Evolutionary conservation across 768 basidiomycete species (phyloP).

Genomic region (Leccinum longicurvipes): DNA sequence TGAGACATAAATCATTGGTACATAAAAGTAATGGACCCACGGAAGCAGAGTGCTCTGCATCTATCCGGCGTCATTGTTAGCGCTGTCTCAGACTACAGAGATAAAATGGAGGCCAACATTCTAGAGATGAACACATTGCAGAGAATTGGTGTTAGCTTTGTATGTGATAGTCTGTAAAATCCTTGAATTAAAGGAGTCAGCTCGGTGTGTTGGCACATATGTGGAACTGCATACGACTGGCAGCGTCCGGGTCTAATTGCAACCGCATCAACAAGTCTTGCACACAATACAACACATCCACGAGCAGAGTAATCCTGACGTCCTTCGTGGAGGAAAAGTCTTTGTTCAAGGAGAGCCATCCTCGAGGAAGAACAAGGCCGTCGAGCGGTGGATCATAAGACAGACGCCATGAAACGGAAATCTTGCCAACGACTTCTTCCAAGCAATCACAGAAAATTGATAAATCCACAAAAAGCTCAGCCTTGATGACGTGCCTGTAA

Average conservation of each 20-base stretch:
- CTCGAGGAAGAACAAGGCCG: slow-evolving; percentile 49
- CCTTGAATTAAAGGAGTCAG: neutral
- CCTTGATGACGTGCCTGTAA: slow-evolving; percentile 43
- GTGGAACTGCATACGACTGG: slow-evolving; percentile 22
- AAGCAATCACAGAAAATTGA: slow-evolving; percentile 49
- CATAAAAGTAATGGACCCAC: slow-evolving; percentile 32
- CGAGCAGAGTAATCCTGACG: slow-evolving; percentile 41
- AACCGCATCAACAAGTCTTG: slow-evolving; percentile 28
- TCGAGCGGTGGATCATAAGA: slow-evolving; percentile 31
- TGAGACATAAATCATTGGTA: neutral
- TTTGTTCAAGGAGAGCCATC: slow-evolving; percentile 40
- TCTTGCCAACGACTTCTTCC: slow-evolving; percentile 44
- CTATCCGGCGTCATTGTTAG: slow-evolving; percentile 27
- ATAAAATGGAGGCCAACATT: slow-evolving; percentile 36
- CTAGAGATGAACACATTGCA: slow-evolving; percentile 44
- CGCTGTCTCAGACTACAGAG: neutral
- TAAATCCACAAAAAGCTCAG: slow-evolving; percentile 39
- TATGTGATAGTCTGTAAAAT: slow-evolving; percentile 4
- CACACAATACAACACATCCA: slow-evolving; percentile 18
- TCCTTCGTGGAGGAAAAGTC: slow-evolving; percentile 15
- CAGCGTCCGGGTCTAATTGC: slow-evolving; percentile 18
- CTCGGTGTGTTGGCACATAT: no score
- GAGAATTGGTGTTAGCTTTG: slow-evolving; percentile 15
- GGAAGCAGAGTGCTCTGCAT: slow-evolving; percentile 44
- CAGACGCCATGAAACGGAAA: slow-evolving; percentile 36